Conservation (phyloP, 768 basidiomycete species). For the Mycena albidolilacea region DNA sequence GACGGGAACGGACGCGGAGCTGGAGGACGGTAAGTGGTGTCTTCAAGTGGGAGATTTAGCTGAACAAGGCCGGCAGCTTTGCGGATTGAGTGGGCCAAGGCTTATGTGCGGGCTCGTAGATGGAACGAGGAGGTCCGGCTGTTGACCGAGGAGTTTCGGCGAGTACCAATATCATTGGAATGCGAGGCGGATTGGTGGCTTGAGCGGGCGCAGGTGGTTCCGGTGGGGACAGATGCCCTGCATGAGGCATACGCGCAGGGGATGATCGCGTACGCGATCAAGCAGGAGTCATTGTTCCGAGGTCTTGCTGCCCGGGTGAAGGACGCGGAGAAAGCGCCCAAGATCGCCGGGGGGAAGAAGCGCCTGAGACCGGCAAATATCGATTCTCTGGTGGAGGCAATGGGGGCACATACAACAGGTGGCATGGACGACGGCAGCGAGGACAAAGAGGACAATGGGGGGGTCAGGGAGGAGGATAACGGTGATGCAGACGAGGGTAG, state of each 20-base stretch:
- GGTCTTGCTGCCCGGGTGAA: too few relatives aligned
- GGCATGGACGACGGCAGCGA: too few relatives aligned
- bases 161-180: background rate
- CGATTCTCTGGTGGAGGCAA: too few relatives aligned
- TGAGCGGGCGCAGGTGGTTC: background rate
- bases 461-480: too few relatives aligned
- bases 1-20: too few relatives aligned
- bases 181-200: background rate
- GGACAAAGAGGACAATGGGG: too few relatives aligned
- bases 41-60: background rate
- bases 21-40: background rate
- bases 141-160: background rate
- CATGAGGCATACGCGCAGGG: constrained; percentile 2
- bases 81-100: background rate
- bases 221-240: background rate
- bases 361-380: too few relatives aligned
- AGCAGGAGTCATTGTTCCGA: constrained; percentile 9
- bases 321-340: too few relatives aligned
- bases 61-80: background rate
- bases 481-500: too few relatives aligned
- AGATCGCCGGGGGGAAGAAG: too few relatives aligned
- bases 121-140: background rate
- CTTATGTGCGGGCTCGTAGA: background rate
- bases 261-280: constrained; percentile 10
- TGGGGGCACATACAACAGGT: too few relatives aligned